A percentile compares a stretch with the other conserved stretches of the same genome.
These are phyloP conservation scores for Coprinopsis strossmayeri DNA, from an alignment of 768 basidiomycete species.

Conservation along the genomic window DNA sequence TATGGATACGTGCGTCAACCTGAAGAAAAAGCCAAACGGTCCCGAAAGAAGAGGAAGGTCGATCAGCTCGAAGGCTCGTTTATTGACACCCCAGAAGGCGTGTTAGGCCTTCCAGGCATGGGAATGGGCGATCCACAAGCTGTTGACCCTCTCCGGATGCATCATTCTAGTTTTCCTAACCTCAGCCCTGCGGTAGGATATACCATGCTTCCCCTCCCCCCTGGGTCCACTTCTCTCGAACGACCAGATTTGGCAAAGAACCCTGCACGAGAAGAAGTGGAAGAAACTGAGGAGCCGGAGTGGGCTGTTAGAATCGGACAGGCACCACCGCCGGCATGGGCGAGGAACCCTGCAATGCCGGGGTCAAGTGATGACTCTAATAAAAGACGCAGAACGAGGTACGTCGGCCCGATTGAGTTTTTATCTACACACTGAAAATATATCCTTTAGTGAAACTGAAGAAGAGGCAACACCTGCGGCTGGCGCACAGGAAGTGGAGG, in stretches of 20 bases:
- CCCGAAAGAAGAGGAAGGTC: constrained; percentile 37
- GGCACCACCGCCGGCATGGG: constrained; percentile 63
- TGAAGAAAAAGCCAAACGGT: constrained; percentile 61
- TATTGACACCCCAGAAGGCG: constrained; percentile 14
- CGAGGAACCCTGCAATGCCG: constrained; percentile 40
- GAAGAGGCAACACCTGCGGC: constrained; percentile 6
- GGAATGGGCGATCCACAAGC: constrained; percentile 11
- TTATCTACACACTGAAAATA: too few relatives aligned
- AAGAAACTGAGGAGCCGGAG: constrained; percentile 49
- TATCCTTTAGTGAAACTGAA: constrained; percentile 1
- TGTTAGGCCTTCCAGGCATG: constrained; percentile 13
- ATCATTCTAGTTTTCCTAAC: constrained; percentile 3
- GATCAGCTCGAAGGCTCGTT: constrained; percentile 20
- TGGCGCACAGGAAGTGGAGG: constrained; percentile 4
- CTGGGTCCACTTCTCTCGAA: constrained; percentile 13
- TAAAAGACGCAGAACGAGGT: constrained; percentile 43
- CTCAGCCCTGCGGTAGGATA: constrained; percentile 7
- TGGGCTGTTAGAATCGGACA: constrained; percentile 65
- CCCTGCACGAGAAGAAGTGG: constrained; percentile 63
- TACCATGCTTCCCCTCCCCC: constrained; percentile 9
- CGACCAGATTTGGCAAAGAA: constrained; percentile 20
- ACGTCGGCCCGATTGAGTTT: too few relatives aligned
- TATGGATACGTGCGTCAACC: constrained; percentile 75
- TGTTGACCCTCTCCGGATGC: constrained; percentile 12
- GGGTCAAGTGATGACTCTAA: constrained; percentile 21